phyloP scores from a whole-genome alignment of 2,329 filamentous ascomycete genomes.

The Aureobasidium musti region DNA sequence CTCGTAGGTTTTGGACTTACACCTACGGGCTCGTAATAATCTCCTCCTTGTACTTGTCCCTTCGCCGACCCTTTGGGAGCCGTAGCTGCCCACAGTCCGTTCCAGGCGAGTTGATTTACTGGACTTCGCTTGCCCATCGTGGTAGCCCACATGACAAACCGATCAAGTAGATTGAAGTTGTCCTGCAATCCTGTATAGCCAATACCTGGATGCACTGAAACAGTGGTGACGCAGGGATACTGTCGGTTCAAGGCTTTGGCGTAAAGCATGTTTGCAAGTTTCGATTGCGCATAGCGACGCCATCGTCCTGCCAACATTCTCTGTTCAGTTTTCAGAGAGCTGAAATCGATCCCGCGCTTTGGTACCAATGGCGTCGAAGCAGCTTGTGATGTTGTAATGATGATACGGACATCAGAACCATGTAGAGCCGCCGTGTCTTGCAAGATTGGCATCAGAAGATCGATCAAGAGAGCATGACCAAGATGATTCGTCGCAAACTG shows the following conservation, averaged over 20 bases:
- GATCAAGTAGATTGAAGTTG: constrained; percentile 41
- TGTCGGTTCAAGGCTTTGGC: constrained; percentile 44
- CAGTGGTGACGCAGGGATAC: constrained; percentile 41
- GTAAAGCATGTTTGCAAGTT: constrained; percentile 52
- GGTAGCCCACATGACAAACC: constrained; percentile 31
- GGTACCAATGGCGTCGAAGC: constrained; percentile 15
- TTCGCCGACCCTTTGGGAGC: constrained; percentile 29
- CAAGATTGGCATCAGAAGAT: constrained; percentile 30
- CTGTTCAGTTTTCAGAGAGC: constrained; percentile 32
- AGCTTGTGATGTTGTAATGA: constrained; percentile 30
- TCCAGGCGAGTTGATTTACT: constrained; percentile 34
- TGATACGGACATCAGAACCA: constrained; percentile 30
- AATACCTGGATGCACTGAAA: constrained; percentile 46
- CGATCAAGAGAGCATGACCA: constrained; percentile 37
- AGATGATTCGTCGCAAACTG: constrained; percentile 38
- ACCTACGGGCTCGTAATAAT: constrained; percentile 38
- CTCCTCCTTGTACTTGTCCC: constrained; percentile 34
- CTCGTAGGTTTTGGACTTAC: constrained; percentile 28
- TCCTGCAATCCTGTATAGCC: constrained; percentile 41
- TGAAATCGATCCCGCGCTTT: constrained; percentile 33
- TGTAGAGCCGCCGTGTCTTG: constrained; percentile 20
- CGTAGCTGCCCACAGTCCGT: constrained; percentile 37
- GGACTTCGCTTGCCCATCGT: constrained; percentile 27
- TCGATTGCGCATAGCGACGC: constrained; percentile 47
- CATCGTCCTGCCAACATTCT: constrained; percentile 28